A percentile compares a stretch with the other conserved stretches of the same genome.
phyloP scores from a whole-genome alignment of 1,284 basidiomycete genomes.

The Cryptococcus hybrid region DNA sequence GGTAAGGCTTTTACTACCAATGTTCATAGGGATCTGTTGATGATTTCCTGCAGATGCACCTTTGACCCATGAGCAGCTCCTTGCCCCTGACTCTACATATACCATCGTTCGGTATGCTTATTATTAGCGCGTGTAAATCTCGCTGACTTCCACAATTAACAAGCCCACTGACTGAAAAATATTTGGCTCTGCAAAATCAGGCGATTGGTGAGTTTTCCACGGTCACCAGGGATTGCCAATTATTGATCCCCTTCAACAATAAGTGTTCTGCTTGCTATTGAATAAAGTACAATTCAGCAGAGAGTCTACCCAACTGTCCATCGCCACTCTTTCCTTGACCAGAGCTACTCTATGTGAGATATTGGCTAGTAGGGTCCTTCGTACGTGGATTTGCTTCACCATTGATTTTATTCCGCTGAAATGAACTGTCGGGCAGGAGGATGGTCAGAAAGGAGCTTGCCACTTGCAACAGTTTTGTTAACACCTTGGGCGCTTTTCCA shows the following conservation, averaged over 20 bases:
- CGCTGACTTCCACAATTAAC: not conserved
- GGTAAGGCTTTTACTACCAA: slow-evolving; percentile 23
- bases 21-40: not conserved
- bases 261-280: slow-evolving; percentile 82
- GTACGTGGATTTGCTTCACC: slow-evolving; percentile 42
- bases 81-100: slow-evolving; percentile 80
- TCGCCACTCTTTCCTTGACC: slow-evolving; percentile 64
- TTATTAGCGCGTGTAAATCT: not conserved
- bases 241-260: not conserved
- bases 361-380: slow-evolving; percentile 75
- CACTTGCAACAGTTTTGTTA: slow-evolving; percentile 74
- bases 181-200: slow-evolving; percentile 44
- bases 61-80: slow-evolving; percentile 70
- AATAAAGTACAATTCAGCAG: slow-evolving; percentile 82
- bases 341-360: slow-evolving; percentile 84
- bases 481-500: slow-evolving; percentile 85
- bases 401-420: not conserved
- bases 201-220: slow-evolving; percentile 34
- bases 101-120: slow-evolving; percentile 61
- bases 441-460: slow-evolving; percentile 70
- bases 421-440: slow-evolving; percentile 45
- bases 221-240: not conserved
- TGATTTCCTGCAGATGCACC: slow-evolving; percentile 61
- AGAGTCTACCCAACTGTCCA: slow-evolving; percentile 59
- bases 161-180: slow-evolving; percentile 49